Base-by-base conservation (phyloP, 768 basidiomycete genomes). In the Jaapia argillacea region DNA sequence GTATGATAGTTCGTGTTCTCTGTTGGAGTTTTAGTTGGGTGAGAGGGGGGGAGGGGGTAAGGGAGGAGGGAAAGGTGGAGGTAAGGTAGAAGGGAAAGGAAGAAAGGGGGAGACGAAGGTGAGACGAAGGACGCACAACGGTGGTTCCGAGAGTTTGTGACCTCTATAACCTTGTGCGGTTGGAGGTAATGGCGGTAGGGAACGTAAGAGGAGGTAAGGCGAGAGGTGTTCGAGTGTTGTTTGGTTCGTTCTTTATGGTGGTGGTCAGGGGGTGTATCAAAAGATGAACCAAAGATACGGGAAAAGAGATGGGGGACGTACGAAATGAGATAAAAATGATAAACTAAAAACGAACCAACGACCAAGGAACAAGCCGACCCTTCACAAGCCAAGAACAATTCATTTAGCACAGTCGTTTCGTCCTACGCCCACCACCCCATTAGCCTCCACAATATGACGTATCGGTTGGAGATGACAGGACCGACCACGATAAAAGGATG, bases 231-330 rank as follows among this genome's bases (percentile, higher is more conserved):
- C 87, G 18, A 88, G 49, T 0, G 87, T 90, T n/a, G 87, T 89
- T 63, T 89, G 85, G 56, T 90, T 90, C 22, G 81, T 87, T 26
- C 85, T 88, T 25, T n/a, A n/a, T n/a, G n/a, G n/a, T n/a, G n/a
- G n/a, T n/a, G n/a, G n/a, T n/a, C n/a, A n/a, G n/a, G n/a, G n/a
- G n/a, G n/a, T n/a, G 42, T 24, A 22, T 24, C 47, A 16, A 33
- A 6, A 16, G 38, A 45, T 39, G 16, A 37, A 20, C 31, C 18
- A 49, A 20, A 4, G 12, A 22, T 23, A 22, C 10, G 22, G 27
- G 36, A 36, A 37, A 44, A 27, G 24, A 22, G 42, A 39, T 21
- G 16, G n/a, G 14, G 26, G 43, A 69, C 84, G 54, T 54, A 85
- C 83, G 71, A 71, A 36, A 81, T 73, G 35, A 91, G 75, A 56